Conservation (phyloP, 768 basidiomycete species). For the Inosperma sp. region DNA sequence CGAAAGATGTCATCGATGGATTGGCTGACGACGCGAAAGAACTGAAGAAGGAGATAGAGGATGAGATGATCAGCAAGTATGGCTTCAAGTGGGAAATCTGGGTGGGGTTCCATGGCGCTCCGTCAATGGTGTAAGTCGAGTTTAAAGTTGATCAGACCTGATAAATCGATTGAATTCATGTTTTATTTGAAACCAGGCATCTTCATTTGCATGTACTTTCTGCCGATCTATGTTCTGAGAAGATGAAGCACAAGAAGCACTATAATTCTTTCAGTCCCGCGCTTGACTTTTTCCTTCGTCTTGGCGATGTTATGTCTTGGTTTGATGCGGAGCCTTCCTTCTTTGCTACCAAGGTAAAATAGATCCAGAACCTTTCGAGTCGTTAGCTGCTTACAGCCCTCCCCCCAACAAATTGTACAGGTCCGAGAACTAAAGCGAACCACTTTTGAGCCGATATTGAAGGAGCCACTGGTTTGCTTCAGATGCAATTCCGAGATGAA, state of each 20-base stretch:
- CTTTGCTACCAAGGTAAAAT: slow-evolving; percentile 29
- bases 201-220: slow-evolving; percentile 85
- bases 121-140: slow-evolving; percentile 73
- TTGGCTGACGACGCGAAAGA: slow-evolving; percentile 54
- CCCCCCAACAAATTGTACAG: slow-evolving; percentile 30
- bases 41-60: slow-evolving; percentile 58
- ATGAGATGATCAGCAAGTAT: slow-evolving; percentile 74
- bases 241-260: slow-evolving; percentile 83
- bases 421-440: slow-evolving; percentile 47
- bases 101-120: slow-evolving; percentile 80
- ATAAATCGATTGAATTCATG: no score
- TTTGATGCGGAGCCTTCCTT: slow-evolving; percentile 61
- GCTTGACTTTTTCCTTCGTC: slow-evolving; percentile 75
- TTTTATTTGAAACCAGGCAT: slow-evolving; percentile 44
- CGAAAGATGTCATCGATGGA: slow-evolving; percentile 48
- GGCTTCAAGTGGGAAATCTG: slow-evolving; percentile 75
- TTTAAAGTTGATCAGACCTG: slow-evolving; percentile 12
- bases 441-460: slow-evolving; percentile 62
- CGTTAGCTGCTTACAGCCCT: neutral
- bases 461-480: slow-evolving; percentile 66
- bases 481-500: slow-evolving; percentile 57
- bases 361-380: neutral
- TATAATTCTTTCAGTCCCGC: slow-evolving; percentile 89
- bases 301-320: slow-evolving; percentile 78
- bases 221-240: slow-evolving; percentile 62